Evolutionary conservation across 106 monocot genomes (phyloP).

Genomic region (Posidonia australis): DNA sequence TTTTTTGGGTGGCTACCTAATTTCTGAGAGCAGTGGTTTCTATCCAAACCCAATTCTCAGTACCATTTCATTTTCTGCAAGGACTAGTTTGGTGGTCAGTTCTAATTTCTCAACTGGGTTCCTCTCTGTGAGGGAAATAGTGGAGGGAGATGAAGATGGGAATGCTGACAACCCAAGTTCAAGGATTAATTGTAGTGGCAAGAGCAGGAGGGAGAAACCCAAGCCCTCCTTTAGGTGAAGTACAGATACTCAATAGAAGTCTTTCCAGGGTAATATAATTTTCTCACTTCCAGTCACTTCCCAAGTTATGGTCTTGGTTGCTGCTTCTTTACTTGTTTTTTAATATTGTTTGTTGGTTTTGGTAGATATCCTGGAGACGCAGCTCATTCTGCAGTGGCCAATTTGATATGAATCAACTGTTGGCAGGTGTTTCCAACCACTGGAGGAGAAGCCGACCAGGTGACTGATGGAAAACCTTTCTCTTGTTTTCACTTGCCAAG

Average conservation of each 20-base stretch:
- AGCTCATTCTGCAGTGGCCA: neutral
- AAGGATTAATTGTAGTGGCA: neutral
- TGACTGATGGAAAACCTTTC: slow-evolving; percentile 3
- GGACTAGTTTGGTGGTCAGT: too few species aligned
- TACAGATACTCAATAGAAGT: neutral
- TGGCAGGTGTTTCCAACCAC: neutral
- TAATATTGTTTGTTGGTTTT: neutral
- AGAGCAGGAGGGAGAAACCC: neutral
- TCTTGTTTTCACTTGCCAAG: neutral
- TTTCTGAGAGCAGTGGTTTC: neutral
- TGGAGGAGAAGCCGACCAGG: slow-evolving; percentile 5
- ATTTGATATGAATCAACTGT: neutral
- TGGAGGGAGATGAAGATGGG: neutral
- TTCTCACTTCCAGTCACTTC: too few species aligned
- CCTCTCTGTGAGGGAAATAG: neutral
- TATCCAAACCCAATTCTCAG: neutral
- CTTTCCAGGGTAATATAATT: neutral
- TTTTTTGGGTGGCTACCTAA: neutral
- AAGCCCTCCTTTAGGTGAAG: neutral
- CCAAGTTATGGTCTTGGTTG: neutral
- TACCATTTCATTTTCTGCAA: neutral
- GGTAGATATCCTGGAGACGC: slow-evolving; percentile 1
- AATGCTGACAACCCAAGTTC: neutral
- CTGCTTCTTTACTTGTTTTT: neutral
- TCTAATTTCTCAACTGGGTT: neutral